Conservation (phyloP, 768 basidiomycete species). For the Lactifluus pinguis region DNA sequence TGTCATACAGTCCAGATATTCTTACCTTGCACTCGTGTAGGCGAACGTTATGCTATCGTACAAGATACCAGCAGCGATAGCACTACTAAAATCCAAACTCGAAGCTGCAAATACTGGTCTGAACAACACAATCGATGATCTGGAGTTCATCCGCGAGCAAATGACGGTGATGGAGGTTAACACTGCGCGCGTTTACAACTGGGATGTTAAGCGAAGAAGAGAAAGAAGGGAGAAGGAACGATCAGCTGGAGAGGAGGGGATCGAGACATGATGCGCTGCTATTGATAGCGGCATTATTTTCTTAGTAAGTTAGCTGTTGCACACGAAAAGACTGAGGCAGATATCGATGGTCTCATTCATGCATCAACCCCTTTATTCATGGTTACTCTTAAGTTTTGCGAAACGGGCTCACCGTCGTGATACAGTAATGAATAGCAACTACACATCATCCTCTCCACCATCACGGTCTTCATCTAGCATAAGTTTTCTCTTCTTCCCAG, state of each 20-base stretch:
- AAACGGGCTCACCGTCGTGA: background rate
- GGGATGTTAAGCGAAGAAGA: slow-evolving; percentile 81
- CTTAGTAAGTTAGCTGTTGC: background rate
- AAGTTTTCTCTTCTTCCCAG: slow-evolving; percentile 69
- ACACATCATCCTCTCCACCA: slow-evolving; percentile 26
- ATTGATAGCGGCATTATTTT: background rate
- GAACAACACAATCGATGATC: slow-evolving; percentile 68
- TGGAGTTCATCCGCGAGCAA: slow-evolving; percentile 91
- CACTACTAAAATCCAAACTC: slow-evolving; percentile 69
- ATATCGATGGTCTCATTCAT: background rate
- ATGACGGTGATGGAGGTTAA: slow-evolving; percentile 95
- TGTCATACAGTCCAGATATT: background rate
- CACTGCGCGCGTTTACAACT: slow-evolving; percentile 92
- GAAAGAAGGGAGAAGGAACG: slow-evolving; percentile 27
- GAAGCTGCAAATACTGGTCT: slow-evolving; percentile 57
- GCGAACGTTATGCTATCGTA: slow-evolving; percentile 98
- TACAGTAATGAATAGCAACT: background rate
- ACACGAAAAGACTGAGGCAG: background rate
- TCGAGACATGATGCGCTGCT: background rate
- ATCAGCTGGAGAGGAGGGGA: background rate
- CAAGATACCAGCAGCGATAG: slow-evolving; percentile 67
- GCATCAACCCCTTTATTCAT: background rate
- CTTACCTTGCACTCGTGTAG: slow-evolving; percentile 32
- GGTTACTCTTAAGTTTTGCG: background rate
- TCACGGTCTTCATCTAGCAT: slow-evolving; percentile 39